Evolutionary conservation across 106 monocot species (phyloP), one percentile per base, ranked within the genome.

Genomic region (Dactylorhiza incarnata): DNA sequence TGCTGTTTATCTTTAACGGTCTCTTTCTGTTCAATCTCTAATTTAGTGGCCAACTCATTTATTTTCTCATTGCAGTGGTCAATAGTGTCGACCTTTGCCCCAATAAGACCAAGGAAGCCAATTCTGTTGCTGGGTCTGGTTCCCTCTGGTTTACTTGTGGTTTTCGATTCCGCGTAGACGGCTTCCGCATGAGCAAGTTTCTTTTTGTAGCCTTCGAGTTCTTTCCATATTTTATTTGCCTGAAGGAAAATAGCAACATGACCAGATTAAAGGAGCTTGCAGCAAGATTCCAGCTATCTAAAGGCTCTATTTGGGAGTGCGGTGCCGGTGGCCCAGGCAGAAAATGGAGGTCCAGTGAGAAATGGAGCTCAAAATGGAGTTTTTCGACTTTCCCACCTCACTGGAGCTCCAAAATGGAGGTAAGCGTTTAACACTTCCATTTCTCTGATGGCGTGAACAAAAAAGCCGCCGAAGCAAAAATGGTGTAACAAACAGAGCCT

Each of bases 61-160:
- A 94, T 94, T 78, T 94, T 88, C 74, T 94, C 91, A 47, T 86
- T 86, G 53, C 86, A 92, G 73, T 89, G 66, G 23, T 94, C 58
- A 10, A 99, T 99, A 5, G 94, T 88, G 74, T 99, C 99, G 9
- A 99, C 91, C 58, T 92, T 91, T 50, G 68, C 14, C 48, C 99
- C 99, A 9, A 88, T 29, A 59, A 99, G 85, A 51, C 99, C 94
- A 68, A 99, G 85, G 65, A 91, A 85, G 5, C 99, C 94, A 45
- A 82, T 94, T 79, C 76, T 84, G 52, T 83, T 86, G 45, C 75
- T 92, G 17, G 99, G 94, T 74, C 86, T 84, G 20, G 76, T 79
- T 17, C 93, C 93, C 12, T 89, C 91, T 44, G 91, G 94, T 37
- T 86, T 93, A 44, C 71, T 66, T 69, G 71, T 50, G 0, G 91